phyloP scores from a whole-genome alignment of 768 basidiomycete genomes.

The Pulveroboletus frians region DNA sequence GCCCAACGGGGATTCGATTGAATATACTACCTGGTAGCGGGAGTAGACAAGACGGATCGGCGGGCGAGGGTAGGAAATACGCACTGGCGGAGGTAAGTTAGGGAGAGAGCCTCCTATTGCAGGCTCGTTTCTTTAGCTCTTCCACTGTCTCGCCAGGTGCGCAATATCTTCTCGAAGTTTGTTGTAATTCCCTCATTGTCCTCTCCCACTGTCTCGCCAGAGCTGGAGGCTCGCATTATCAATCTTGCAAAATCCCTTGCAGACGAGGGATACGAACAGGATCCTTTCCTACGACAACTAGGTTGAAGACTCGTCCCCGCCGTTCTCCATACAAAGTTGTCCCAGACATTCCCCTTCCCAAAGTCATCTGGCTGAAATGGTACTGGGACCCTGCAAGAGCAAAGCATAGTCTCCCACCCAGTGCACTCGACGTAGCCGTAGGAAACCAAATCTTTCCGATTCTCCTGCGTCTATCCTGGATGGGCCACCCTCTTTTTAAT shows the following conservation, averaged over 20 bases:
- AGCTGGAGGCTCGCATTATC: conserved; percentile 34
- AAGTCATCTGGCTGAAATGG: conserved; percentile 90
- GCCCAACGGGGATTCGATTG: too few species aligned
- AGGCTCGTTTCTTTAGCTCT: too few species aligned
- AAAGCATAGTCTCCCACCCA: conserved; percentile 60
- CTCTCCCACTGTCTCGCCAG: too few species aligned
- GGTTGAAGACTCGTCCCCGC: conserved; percentile 51
- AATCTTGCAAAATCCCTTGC: conserved; percentile 37
- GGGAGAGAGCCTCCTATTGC: too few species aligned
- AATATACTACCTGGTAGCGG: too few species aligned
- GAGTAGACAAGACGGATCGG: too few species aligned
- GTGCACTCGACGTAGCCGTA: conserved; percentile 78
- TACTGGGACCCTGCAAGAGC: conserved; percentile 86
- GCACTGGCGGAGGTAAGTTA: too few species aligned
- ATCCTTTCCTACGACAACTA: conserved; percentile 61
- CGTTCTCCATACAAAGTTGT: not conserved
- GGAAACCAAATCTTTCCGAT: conserved; percentile 80
- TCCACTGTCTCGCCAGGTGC: too few species aligned
- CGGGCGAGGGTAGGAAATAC: too few species aligned
- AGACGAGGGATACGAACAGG: conserved; percentile 24
- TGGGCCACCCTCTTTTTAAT: conserved; percentile 76
- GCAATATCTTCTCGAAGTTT: too few species aligned
- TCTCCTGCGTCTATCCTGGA: conserved; percentile 83
- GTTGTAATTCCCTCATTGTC: too few species aligned
- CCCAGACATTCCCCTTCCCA: conserved; percentile 20